Base-by-base conservation (phyloP, 495 filamentous ascomycete species). In the Podospora tetraspora region DNA sequence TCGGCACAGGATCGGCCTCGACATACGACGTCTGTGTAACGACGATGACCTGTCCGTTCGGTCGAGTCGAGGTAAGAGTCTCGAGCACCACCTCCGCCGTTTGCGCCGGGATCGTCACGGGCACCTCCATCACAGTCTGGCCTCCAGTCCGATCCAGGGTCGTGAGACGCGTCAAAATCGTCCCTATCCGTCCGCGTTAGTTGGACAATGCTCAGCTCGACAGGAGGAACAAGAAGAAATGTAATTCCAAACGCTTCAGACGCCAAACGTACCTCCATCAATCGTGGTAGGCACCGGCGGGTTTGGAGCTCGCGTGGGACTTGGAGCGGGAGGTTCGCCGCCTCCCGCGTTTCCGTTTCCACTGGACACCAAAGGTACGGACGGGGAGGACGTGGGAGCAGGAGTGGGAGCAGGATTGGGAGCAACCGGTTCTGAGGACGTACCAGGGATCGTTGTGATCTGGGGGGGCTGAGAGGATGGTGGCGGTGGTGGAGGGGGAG, bases 51-150 rank as follows among this genome's bases (percentile, higher is more conserved):
- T 63, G 76, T 13, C 82, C 82, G 67, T 78, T 75, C 9, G 78
- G 71, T 11, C 76, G 71, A 0, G 80, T 83, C 11, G 74, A 77
- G 11, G 78, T 81, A 57, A 76, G 73, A 0, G 80, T 78, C 34
- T 59, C 37, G 12, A 69, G 56, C 3, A 75, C 63, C 24, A 68
- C 56, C 57, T 62, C 73, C 27, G 72, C 74, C 34, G 69, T 70
- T 57, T 37, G 67, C n/a, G 63, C 63, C 1, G 67, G 43, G 23
- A 64, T 64, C 12, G 66, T 57, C 7, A 64, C 62, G 19, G 63
- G 52, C 1, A 21, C 43, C 29, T 61, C 27, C 22, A 30, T 16
- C 21, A 25, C 24, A 19, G 58, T 60, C 43, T 5, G 16, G 16
- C 43, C 62, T 10, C 62, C 37, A 12, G 19, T 12, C 37, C 29